phyloP scores from a whole-genome alignment of 176 grass and related monocot species.

The Urochloa ruziziensis region DNA sequence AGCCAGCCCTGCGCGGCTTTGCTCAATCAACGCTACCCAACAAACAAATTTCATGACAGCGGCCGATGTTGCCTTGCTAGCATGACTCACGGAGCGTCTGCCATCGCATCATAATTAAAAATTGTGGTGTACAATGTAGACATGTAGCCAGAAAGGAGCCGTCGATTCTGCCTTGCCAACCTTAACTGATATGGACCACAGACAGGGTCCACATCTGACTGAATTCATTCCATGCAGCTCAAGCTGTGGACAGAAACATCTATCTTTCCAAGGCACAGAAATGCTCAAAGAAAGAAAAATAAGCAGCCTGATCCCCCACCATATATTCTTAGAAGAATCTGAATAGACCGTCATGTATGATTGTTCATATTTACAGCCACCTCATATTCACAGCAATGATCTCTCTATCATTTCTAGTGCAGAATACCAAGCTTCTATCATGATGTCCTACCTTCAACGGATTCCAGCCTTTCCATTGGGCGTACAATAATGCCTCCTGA shows the following conservation, averaged over 20 bases:
- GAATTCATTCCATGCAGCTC: neutral
- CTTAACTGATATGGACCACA: neutral
- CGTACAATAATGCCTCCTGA: slow-evolving; percentile 24
- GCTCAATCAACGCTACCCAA: neutral
- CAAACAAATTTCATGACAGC: neutral
- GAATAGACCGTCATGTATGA: neutral
- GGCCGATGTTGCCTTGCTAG: neutral
- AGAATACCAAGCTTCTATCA: neutral
- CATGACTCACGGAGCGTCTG: neutral
- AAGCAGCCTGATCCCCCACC: slow-evolving; percentile 6
- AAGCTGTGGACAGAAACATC: neutral
- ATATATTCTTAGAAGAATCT: neutral
- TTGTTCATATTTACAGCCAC: slow-evolving; percentile 35
- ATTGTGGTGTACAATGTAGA: neutral
- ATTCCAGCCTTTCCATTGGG: neutral
- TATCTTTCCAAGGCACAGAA: neutral
- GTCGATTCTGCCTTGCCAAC: neutral
- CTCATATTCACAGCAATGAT: slow-evolving; percentile 21
- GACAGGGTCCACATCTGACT: neutral
- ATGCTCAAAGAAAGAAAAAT: neutral
- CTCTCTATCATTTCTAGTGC: neutral
- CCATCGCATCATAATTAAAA: neutral
- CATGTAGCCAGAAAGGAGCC: neutral
- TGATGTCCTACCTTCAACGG: neutral
- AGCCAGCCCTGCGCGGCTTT: neutral